Evolutionary conservation across 306 rosid species (phyloP).

Genomic region (Phaseolus lunatus): DNA sequence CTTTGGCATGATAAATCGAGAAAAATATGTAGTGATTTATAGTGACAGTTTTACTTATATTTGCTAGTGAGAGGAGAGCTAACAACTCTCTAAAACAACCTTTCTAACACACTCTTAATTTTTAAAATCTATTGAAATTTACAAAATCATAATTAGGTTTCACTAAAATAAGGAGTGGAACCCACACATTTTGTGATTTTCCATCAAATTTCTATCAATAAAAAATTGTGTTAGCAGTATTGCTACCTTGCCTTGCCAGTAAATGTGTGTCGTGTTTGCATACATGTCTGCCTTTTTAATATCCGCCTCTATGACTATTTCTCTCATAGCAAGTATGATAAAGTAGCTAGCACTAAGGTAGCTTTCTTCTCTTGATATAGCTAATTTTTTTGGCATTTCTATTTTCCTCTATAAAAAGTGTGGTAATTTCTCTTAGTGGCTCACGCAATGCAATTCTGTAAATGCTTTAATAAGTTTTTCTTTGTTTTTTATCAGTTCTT

Average conservation of each 20-base stretch:
- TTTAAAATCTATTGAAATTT: too few relatives aligned
- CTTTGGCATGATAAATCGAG: slow-evolving; percentile 16
- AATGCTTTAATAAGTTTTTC: neutral
- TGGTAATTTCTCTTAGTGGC: slow-evolving; percentile 6
- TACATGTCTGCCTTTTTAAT: slow-evolving; percentile 7
- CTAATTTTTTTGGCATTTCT: neutral
- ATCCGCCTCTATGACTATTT: slow-evolving; percentile 10
- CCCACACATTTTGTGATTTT: neutral
- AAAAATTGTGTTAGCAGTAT: neutral
- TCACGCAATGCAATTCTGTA: slow-evolving; percentile 10
- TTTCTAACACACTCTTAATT: neutral
- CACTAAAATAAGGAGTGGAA: neutral
- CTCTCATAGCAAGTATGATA: slow-evolving; percentile 20
- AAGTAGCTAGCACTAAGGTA: slow-evolving; percentile 5
- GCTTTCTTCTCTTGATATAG: neutral
- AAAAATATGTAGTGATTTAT: slow-evolving; percentile 26
- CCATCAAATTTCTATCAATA: neutral
- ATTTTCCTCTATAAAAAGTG: slow-evolving; percentile 3
- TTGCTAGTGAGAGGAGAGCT: neutral
- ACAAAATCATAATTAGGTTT: neutral
- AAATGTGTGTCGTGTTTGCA: slow-evolving; percentile 11
- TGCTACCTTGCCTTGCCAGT: slow-evolving; percentile 5
- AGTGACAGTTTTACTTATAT: slow-evolving; percentile 13
- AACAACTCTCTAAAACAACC: neutral
- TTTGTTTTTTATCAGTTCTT: neutral